A percentile compares a stretch with the other conserved stretches of the same genome.
Evolutionary conservation across 148 eudicot genomes (phyloP).

Genomic region (Rhododendron mucronatum): DNA sequence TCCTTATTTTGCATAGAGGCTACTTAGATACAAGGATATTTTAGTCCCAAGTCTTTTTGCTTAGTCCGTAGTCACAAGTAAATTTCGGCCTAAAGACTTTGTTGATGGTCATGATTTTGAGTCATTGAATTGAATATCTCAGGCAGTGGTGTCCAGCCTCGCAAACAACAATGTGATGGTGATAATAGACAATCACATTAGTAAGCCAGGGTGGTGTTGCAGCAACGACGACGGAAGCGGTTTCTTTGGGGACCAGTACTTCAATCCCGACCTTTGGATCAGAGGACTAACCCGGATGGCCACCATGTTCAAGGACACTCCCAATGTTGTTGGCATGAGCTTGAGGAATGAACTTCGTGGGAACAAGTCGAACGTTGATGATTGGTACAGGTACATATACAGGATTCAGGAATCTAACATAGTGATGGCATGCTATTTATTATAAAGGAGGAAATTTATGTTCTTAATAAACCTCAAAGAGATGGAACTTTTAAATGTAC

Average conservation of each 20-base stretch:
- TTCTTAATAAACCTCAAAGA: background rate
- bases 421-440: background rate
- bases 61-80: background rate
- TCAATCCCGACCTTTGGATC: slow-evolving; percentile 65
- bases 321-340: slow-evolving; percentile 82
- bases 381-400: slow-evolving; percentile 71
- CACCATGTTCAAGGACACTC: slow-evolving; percentile 45
- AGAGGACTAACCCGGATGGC: slow-evolving; percentile 66
- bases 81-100: background rate
- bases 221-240: slow-evolving; percentile 69
- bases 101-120: background rate
- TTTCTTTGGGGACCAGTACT: slow-evolving; percentile 76
- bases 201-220: slow-evolving; percentile 93
- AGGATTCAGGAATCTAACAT: background rate
- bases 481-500: background rate
- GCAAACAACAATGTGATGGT: slow-evolving; percentile 68
- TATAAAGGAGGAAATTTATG: background rate
- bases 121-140: background rate
- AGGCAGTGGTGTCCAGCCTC: slow-evolving; percentile 75
- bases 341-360: slow-evolving; percentile 95
- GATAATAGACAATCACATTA: slow-evolving; percentile 79
- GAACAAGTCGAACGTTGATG: slow-evolving; percentile 50
- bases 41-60: background rate
- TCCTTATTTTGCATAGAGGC: background rate
- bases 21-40: background rate